Evolutionary conservation across 495 filamentous ascomycete genomes (phyloP), one percentile per base, ranked within the genome.

Genomic region (Rhizodiscina lignyota): DNA sequence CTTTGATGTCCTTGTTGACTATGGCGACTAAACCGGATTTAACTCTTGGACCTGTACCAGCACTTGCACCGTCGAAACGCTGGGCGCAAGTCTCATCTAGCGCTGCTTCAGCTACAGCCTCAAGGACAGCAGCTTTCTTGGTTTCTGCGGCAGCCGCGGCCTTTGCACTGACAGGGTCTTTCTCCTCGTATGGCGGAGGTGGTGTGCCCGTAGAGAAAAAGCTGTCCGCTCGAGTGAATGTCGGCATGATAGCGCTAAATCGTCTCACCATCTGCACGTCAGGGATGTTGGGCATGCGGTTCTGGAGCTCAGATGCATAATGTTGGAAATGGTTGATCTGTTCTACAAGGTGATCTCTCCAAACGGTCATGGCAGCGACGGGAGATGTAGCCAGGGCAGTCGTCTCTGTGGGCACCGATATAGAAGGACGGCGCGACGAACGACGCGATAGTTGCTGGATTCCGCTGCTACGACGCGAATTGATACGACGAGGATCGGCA

Each of bases 321-420:
- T 84, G 74, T 44, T 87, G 83, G 41, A 85, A 64, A 24, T 84
- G 75, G 35, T 87, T 78, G 45, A 89, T 69, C 47, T 89, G 84
- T 2, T 70, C 66, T 28, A 74, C 68, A 13, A 92, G 56, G 34
- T 83, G 77, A 35, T 87, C 79, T 38, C 77, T 70, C 66, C 82
- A 75, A 18, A 78, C 79, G 20, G 72, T 61, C 54, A 83, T 68
- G 18, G 76, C 65, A 20, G 56, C 50, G 13, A 77, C 69, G 28
- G 39, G 51, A 29, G 36, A 58, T 32, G 24, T 50, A 38, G 29
- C 51, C 38, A 41, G 52, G 42, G 36, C 55, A 50, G 18, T 30
- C 32, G n/a, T 40, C 42, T 39, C 43, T 23, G 42, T 21, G 32
- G 39, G 35, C 45, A 44, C 46, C 17, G 18, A 33, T 11, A 6